Conservation (phyloP, 2,329 filamentous ascomycete species). For the Microcyclosporella mali region DNA sequence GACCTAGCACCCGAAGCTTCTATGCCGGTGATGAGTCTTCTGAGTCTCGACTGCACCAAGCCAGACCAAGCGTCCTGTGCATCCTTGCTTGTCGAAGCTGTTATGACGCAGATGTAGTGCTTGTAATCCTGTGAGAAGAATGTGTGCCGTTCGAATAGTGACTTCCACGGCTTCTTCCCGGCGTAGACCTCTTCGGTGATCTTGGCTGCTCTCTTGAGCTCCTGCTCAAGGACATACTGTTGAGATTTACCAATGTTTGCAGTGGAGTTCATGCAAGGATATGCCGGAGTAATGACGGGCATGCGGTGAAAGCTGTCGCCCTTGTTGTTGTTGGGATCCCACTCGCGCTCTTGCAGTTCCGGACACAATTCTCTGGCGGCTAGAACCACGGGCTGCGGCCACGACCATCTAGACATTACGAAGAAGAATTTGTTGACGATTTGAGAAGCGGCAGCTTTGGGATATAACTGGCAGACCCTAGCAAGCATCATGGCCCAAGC, state of each 20-base stretch:
- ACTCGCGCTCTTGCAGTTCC: constrained; percentile 71
- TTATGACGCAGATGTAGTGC: constrained; percentile 86
- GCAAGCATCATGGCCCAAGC: constrained; percentile 98
- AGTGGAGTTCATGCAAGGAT: constrained; percentile 95
- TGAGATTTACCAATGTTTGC: constrained; percentile 89
- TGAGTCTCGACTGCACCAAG: constrained; percentile 86
- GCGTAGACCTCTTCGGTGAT: constrained; percentile 74
- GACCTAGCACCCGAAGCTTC: constrained; percentile 64
- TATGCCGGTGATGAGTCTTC: constrained; percentile 74
- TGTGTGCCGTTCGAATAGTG: constrained; percentile 80
- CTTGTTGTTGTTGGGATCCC: constrained; percentile 86
- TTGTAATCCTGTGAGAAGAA: constrained; percentile 94
- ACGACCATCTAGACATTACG: constrained; percentile 84
- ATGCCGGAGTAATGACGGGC: constrained; percentile 96
- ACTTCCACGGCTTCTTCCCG: constrained; percentile 74
- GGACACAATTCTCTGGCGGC: constrained; percentile 80
- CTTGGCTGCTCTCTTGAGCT: constrained; percentile 69
- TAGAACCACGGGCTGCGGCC: constrained; percentile 87
- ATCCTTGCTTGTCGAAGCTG: constrained; percentile 76
- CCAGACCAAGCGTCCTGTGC: constrained; percentile 83
- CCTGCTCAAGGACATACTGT: constrained; percentile 73
- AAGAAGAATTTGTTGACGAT: constrained; percentile 92
- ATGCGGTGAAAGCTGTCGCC: constrained; percentile 82
- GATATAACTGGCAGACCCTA: constrained; percentile 91
- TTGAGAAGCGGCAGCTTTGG: constrained; percentile 79